A percentile compares a stretch with the other conserved stretches of the same genome.
Conservation (phyloP, 768 basidiomycete species). For the Chalciporus sphaerocephalus region DNA sequence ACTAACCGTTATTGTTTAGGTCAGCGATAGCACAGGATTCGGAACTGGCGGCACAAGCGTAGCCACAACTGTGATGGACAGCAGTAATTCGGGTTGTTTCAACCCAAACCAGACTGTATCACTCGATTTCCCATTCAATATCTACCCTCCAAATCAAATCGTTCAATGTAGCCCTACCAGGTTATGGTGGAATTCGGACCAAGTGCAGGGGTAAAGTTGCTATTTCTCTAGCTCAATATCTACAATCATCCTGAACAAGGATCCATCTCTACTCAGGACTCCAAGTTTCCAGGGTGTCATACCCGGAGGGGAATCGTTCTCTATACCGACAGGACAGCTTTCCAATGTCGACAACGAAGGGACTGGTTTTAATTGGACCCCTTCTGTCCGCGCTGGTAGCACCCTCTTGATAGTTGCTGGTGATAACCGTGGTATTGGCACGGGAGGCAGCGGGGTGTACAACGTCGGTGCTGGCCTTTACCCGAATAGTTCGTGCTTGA, state of each 20-base stretch:
- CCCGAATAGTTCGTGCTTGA: slow-evolving; percentile 54
- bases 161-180: slow-evolving; percentile 62
- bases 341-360: slow-evolving; percentile 44
- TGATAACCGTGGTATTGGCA: slow-evolving; percentile 62
- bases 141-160: slow-evolving; percentile 58
- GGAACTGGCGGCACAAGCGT: slow-evolving; percentile 74
- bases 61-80: slow-evolving; percentile 50
- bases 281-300: slow-evolving; percentile 69
- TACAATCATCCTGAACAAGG: background rate
- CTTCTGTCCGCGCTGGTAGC: slow-evolving; percentile 59
- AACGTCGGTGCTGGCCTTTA: slow-evolving; percentile 51
- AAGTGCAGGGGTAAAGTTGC: slow-evolving; percentile 48
- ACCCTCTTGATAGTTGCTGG: slow-evolving; percentile 64
- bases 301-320: slow-evolving; percentile 74
- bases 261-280: slow-evolving; percentile 33
- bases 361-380: slow-evolving; percentile 67
- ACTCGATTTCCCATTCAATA: slow-evolving; percentile 56
- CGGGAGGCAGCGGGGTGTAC: slow-evolving; percentile 58
- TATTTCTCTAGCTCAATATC: background rate
- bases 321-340: slow-evolving; percentile 49
- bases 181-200: slow-evolving; percentile 57
- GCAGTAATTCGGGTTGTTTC: slow-evolving; percentile 57
- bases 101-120: slow-evolving; percentile 43
- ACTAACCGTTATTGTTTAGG: slow-evolving; percentile 30
- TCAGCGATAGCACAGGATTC: slow-evolving; percentile 58